Percentiles rank a stretch among this genome's conserved stretches.
phyloP scores from a whole-genome alignment of 768 basidiomycete species.

The Rhodosporidiobolus sp. region DNA sequence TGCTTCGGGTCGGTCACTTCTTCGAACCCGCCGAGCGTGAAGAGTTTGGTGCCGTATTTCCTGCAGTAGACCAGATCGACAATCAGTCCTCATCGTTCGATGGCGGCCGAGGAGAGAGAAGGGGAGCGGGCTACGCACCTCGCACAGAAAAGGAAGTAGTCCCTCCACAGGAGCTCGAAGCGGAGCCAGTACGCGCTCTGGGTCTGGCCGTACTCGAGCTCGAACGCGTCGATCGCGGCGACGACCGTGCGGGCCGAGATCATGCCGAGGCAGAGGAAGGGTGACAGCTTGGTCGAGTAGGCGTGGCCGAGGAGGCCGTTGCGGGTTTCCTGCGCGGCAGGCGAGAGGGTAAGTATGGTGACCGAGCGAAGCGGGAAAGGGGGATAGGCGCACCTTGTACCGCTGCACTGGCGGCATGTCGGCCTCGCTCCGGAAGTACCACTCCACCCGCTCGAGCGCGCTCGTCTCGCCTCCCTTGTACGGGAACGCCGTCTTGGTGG shows the following conservation, averaged over 20 bases:
- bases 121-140: conserved; percentile 20
- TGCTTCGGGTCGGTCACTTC: conserved; percentile 46
- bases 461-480: conserved; percentile 48
- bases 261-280: conserved; percentile 50
- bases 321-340: conserved; percentile 44
- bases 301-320: conserved; percentile 52
- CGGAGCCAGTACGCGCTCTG: conserved; percentile 50
- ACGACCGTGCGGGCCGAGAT: conserved; percentile 42
- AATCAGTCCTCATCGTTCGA: too few species aligned
- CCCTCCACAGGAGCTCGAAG: conserved; percentile 53
- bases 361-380: not conserved
- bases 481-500: conserved; percentile 46
- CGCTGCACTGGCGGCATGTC: conserved; percentile 37
- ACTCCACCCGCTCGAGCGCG: conserved; percentile 47
- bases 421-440: conserved; percentile 45
- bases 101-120: too few species aligned
- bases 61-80: not conserved
- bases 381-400: conserved; percentile 46
- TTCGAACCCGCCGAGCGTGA: conserved; percentile 51
- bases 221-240: conserved; percentile 32
- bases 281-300: conserved; percentile 53
- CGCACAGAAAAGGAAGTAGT: conserved; percentile 51
- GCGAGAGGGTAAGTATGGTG: not conserved
- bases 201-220: conserved; percentile 45
- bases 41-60: conserved; percentile 48